phyloP scores from a whole-genome alignment of 169 alveolate species.

The Eimeria tenella region DNA sequence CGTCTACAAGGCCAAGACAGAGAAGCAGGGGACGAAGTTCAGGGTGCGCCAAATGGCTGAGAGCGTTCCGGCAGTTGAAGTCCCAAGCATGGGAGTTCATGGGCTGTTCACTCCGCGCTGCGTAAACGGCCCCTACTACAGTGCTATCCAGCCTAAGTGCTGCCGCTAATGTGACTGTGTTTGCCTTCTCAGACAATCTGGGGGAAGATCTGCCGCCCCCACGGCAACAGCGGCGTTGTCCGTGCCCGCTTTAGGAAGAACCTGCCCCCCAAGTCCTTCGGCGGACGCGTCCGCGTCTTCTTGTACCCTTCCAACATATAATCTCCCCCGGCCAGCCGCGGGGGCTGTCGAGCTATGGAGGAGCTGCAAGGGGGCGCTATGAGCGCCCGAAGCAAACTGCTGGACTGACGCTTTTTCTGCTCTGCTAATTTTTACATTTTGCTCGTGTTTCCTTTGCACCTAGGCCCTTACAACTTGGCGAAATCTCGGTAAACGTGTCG shows the following conservation, averaged over 20 bases:
- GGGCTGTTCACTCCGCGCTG: too few species aligned
- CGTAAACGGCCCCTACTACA: too few species aligned
- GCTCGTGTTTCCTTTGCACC: too few species aligned
- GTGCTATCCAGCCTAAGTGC: too few species aligned
- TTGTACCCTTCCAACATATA: conserved; percentile 96
- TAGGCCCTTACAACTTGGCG: too few species aligned
- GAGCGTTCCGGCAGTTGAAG: background rate
- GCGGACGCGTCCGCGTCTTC: conserved; percentile 97
- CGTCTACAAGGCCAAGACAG: conserved; percentile 96
- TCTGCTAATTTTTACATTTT: background rate
- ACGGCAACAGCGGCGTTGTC: conserved; percentile 98
- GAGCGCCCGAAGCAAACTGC: background rate
- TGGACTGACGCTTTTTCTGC: conserved; percentile 4
- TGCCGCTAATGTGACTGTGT: background rate
- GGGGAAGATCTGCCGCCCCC: conserved; percentile 98
- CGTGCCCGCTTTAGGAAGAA: conserved; percentile 96
- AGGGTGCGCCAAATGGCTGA: conserved; percentile 86
- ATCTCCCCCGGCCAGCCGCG: conserved; percentile 11
- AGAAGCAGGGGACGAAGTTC: conserved; percentile 94
- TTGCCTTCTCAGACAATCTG: conserved; percentile 86
- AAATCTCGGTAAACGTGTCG: too few species aligned
- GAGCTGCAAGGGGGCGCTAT: too few species aligned
- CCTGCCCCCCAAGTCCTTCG: conserved; percentile 98
- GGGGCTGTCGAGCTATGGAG: too few species aligned
- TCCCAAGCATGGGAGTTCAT: too few species aligned